Evolutionary conservation across 2,329 filamentous ascomycete species (phyloP).

Genomic region (Hypoxylon sp.): DNA sequence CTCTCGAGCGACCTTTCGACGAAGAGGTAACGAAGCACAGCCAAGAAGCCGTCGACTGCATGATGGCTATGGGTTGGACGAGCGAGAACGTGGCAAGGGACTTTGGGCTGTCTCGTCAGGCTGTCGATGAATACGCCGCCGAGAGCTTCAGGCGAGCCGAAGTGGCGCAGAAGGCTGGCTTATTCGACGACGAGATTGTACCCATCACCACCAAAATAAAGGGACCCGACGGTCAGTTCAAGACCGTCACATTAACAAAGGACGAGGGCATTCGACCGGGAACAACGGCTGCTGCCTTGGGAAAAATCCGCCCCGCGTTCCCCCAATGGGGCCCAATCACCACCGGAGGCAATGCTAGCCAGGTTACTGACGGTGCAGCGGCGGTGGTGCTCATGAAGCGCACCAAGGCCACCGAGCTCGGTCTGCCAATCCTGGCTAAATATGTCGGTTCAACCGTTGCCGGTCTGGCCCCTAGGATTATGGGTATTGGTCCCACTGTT

Average conservation of each 20-base stretch:
- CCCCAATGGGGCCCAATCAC: constrained; percentile 87
- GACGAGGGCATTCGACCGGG: constrained; percentile 94
- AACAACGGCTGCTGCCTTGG: constrained; percentile 84
- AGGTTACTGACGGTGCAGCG: constrained; percentile 94
- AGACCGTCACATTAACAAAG: constrained; percentile 81
- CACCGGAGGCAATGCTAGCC: constrained; percentile 93
- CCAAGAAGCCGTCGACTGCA: constrained; percentile 86
- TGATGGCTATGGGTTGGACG: constrained; percentile 98
- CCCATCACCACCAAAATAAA: constrained; percentile 87
- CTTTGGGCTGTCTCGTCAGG: constrained; percentile 84
- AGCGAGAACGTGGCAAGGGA: constrained; percentile 95
- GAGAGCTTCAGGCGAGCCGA: constrained; percentile 92
- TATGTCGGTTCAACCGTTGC: constrained; percentile 93
- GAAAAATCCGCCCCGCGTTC: constrained; percentile 92
- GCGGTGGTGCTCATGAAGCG: constrained; percentile 95
- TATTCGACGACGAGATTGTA: constrained; percentile 93
- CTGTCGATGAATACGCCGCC: constrained; percentile 86
- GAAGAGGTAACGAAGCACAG: constrained; percentile 77
- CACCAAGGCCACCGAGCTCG: constrained; percentile 85
- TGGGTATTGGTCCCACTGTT: constrained; percentile 89
- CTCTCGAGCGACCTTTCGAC: constrained; percentile 79
- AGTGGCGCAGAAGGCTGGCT: constrained; percentile 88
- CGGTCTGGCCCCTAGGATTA: constrained; percentile 91
- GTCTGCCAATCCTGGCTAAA: constrained; percentile 93
- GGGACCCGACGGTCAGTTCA: constrained; percentile 83